These are phyloP conservation scores for Citrus unshiu DNA, from an alignment of 345 rosid species.

Conservation along the genomic window DNA sequence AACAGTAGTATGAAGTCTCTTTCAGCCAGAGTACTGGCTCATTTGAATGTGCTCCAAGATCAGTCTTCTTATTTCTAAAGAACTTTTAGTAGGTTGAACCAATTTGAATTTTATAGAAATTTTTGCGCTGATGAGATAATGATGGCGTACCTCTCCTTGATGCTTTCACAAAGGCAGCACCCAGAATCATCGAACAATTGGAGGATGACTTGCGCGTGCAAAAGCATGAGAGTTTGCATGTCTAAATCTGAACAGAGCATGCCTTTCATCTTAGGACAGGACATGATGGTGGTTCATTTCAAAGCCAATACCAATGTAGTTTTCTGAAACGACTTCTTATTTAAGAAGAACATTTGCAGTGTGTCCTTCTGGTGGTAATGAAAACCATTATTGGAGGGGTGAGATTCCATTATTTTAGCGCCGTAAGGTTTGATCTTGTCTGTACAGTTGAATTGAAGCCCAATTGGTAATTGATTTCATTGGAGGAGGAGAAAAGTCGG, in stretches of 20 bases:
- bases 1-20: conserved; percentile 52
- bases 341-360: neutral
- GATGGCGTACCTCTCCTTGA: neutral
- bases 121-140: neutral
- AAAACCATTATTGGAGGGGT: neutral
- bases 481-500: neutral
- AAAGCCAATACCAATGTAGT: neutral
- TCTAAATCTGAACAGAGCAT: neutral
- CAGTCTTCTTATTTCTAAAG: conserved; percentile 62
- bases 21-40: conserved; percentile 65
- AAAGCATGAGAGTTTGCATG: neutral
- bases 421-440: conserved; percentile 17
- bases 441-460: conserved; percentile 26
- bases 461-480: neutral
- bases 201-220: neutral
- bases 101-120: neutral
- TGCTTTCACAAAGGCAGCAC: neutral
- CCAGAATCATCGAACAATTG: neutral
- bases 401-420: conserved; percentile 9
- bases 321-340: neutral
- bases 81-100: neutral
- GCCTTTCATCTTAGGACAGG: neutral
- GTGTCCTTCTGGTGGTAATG: conserved; percentile 3
- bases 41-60: conserved; percentile 57
- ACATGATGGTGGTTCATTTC: conserved; percentile 5